Evolutionary conservation across 2,329 filamentous ascomycete genomes (phyloP), one percentile per base, ranked within the genome.

Genomic region (Macrophomina phaseolina): DNA sequence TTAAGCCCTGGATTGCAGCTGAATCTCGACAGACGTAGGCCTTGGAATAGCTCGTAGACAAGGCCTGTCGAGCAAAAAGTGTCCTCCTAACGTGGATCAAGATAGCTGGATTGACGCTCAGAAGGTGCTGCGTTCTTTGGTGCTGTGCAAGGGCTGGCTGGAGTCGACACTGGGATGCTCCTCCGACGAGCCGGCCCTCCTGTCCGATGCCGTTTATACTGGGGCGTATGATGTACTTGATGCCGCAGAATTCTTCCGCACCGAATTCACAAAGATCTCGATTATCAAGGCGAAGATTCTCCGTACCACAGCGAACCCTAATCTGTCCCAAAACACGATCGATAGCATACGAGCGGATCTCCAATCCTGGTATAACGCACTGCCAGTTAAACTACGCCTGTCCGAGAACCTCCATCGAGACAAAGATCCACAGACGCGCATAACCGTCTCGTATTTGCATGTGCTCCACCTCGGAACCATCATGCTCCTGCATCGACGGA

Each of bases 221-320:
- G 49, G 23, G 7, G 30, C 49, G 14, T 32, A 14, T 16, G 49
- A 30, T 30, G 49, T 32, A 4, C 23, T 16, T 9, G 23, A 52
- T 30, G 4, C 23, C 3, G 4, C 9, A 14, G 49, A 52, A 14
- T 52, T 32, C 23, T 52, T 52, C 49, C 49, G 49, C 49, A 52
- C 49, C 16, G 49, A 52, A 28, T 52, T 52, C 49, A 52, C 49
- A 9, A 52, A 52, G 28, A 52, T 52, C 8, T 28, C 49, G 49
- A 52, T 52, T 4, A 14, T 52, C 4, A 52, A 52, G 11, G 49
- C 23, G 16, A 52, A 52, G 28, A 52, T 52, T 7, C 49, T 52
- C 28, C 11, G 5, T 30, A 52, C 49, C 28, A 23, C 49, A 7
- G 28, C 23, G 6, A 11, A 34, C 9, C 49, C 49, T 28, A 14